Percentiles rank a stretch among this genome's conserved stretches.
phyloP scores from a whole-genome alignment of 2,329 filamentous ascomycete species.

The Aphanocladium album region DNA sequence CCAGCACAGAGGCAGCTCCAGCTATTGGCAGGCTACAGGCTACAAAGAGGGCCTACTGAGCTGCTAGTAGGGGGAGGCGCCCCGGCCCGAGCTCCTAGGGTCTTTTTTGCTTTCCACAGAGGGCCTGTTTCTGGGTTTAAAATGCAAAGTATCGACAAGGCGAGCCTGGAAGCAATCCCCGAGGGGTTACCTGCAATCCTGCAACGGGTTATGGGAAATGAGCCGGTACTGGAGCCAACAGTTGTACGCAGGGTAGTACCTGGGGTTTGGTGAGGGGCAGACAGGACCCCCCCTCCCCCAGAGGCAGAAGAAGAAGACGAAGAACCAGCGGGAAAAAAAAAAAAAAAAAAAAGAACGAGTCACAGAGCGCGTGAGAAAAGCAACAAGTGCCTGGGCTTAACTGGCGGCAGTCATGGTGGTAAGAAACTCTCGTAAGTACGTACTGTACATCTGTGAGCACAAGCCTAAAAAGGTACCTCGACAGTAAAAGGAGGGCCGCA shows the following conservation, averaged over 20 bases:
- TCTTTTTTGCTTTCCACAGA: neutral
- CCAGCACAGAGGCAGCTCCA: neutral
- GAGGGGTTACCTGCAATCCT: neutral
- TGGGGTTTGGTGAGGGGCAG: neutral
- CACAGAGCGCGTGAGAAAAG: constrained; percentile 5
- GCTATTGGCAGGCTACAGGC: neutral
- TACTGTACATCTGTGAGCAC: neutral
- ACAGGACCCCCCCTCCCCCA: neutral
- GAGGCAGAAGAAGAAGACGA: neutral
- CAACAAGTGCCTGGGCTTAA: neutral
- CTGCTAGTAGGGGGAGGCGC: neutral
- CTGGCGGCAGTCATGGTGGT: neutral
- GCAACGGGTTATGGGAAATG: neutral
- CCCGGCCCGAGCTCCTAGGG: neutral
- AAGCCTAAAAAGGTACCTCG: neutral
- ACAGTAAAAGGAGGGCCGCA: neutral
- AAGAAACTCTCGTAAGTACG: neutral
- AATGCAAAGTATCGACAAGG: neutral
- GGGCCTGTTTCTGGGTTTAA: neutral
- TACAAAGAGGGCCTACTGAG: neutral
- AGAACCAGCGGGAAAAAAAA: neutral
- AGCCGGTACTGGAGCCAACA: neutral
- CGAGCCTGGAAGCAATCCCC: neutral
- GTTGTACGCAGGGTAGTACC: neutral
- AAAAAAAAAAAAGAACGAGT: neutral